Evolutionary conservation across 31 red algal species (phyloP).

Genomic region (Endocladia muricata): DNA sequence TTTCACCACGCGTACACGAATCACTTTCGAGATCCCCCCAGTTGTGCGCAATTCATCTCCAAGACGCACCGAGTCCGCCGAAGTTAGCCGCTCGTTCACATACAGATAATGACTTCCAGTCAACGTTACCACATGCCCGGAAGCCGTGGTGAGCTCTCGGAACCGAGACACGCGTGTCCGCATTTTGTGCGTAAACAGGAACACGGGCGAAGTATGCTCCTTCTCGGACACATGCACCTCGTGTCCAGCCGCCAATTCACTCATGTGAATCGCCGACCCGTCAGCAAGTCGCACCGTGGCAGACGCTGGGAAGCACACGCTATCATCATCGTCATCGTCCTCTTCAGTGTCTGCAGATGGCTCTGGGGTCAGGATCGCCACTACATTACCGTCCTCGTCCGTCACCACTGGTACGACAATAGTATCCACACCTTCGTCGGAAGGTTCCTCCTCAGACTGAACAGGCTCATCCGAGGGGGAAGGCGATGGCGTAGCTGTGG

Average conservation of each 20-base stretch:
- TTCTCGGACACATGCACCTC: not conserved
- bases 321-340: constrained; percentile 8
- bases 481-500: not conserved
- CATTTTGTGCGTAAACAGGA: constrained; percentile 29
- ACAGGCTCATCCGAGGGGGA: not conserved
- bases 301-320: constrained; percentile 23
- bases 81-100: constrained; percentile 12
- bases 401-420: not conserved
- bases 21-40: not conserved
- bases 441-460: not conserved
- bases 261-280: constrained; percentile 8
- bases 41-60: constrained; percentile 17
- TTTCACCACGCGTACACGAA: not conserved
- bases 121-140: constrained; percentile 1
- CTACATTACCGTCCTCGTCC: not conserved
- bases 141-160: not conserved
- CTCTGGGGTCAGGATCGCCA: not conserved
- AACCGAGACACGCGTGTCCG: not conserved
- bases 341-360: not conserved
- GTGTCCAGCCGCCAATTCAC: not conserved
- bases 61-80: constrained; percentile 1
- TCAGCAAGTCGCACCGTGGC: not conserved
- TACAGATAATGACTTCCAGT: constrained; percentile 27
- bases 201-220: constrained; percentile 5
- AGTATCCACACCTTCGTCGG: not conserved